Evolutionary conservation across 176 grass and related monocot genomes (phyloP).

Genomic region (Oropetium thomaeum): DNA sequence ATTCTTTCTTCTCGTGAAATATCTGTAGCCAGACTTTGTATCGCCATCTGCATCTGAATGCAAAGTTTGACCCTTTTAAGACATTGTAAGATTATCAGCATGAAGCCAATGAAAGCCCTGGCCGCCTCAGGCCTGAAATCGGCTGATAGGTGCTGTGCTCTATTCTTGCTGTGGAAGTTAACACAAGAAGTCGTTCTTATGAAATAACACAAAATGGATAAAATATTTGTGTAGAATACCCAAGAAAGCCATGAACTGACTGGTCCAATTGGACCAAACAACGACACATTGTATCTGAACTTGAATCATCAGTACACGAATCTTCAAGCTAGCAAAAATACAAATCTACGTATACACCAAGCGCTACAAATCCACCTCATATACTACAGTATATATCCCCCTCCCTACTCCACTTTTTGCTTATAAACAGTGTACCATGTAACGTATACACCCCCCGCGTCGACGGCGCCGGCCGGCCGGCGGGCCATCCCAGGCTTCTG

Average conservation of each 20-base stretch:
- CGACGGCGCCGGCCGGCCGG: conserved; percentile 38
- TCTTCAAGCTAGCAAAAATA: conserved; percentile 63
- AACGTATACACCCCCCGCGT: conserved; percentile 5
- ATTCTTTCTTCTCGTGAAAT: too few relatives aligned
- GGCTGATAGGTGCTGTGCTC: too few relatives aligned
- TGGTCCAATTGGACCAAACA: conserved; percentile 36
- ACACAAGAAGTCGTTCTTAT: too few relatives aligned
- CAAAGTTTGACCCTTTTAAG: too few relatives aligned
- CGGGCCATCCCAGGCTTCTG: conserved; percentile 42
- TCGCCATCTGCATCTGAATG: too few relatives aligned
- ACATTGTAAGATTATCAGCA: too few relatives aligned
- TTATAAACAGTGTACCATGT: conserved; percentile 40
- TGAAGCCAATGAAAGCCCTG: too few relatives aligned
- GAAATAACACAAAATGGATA: background rate
- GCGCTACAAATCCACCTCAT: conserved; percentile 46
- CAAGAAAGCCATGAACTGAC: conserved; percentile 5
- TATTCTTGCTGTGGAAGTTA: too few relatives aligned
- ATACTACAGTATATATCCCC: conserved; percentile 42
- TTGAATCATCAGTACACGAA: conserved; percentile 37
- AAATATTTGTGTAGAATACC: background rate
- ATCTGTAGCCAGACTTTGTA: too few relatives aligned
- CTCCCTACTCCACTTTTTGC: conserved; percentile 31
- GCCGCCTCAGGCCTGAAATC: too few relatives aligned
- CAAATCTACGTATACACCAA: conserved; percentile 67
- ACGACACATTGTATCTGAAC: background rate